Evolutionary conservation across 495 filamentous ascomycete species (phyloP), one percentile per base, ranked within the genome.

Genomic region (Penicillium diatomitis): DNA sequence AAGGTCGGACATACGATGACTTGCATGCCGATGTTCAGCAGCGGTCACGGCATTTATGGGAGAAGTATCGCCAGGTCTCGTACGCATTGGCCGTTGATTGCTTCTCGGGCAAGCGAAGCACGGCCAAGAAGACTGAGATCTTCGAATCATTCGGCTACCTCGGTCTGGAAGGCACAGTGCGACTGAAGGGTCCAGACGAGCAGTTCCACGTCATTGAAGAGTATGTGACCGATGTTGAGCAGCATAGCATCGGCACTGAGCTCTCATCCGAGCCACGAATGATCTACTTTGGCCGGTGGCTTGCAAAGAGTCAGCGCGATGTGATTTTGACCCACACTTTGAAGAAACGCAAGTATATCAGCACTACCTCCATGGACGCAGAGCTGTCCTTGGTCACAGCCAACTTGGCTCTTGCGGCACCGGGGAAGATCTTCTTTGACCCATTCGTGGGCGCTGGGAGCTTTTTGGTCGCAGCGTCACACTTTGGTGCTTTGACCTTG

Each of bases 331-430:
- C 78, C 49, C 90, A 92, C 55, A 88, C 90, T 59, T 72, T 99
- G 8, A 99, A 99, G 69, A 95, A 92, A 65, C 77, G 92, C 5
- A 70, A 73, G 38, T 97, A 97, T 61, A 96, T 99, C 57, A 87
- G 85, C 57, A 97, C 90, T 0, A 99, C 92, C 0, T 88, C 85
- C 8, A 96, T 99, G 90, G 92, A 97, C 63, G 84, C 94, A 0
- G 94, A 96, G 61, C 71, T 99, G 37, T 84, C 87, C 28, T 79
- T 99, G 2, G 73, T 99, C 28, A 97, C 90, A 0, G 90, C 90
- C 1, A 99, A 99, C 62, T 78, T 99, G 44, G 84, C 88, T 0
- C 80, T 85, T 9, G 87, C 89, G 1, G 85, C 71, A 0, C 86
- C 90, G 0, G 89, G 86, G 1, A 94, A 86, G 63, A 53, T 96